These are phyloP conservation scores for Oryza punctata DNA, from an alignment of 176 grass and related monocot genomes.

Conservation along the genomic window DNA sequence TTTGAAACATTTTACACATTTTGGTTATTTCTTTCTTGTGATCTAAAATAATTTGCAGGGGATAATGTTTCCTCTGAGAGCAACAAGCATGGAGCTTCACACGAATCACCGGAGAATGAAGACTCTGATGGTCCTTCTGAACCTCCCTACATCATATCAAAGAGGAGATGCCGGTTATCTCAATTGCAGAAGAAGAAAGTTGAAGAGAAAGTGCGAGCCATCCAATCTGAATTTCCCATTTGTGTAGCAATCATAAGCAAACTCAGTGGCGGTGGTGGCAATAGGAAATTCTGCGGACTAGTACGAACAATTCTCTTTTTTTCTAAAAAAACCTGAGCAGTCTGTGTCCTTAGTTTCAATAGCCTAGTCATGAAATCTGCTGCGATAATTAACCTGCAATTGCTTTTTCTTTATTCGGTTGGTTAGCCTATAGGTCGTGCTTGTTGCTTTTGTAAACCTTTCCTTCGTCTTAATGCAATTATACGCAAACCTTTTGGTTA, in stretches of 20 bases:
- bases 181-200: constrained; percentile 30
- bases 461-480: too few species aligned
- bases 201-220: constrained; percentile 29
- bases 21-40: constrained; percentile 3
- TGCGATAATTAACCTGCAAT: too few species aligned
- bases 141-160: constrained; percentile 4
- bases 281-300: not conserved
- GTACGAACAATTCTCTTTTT: not conserved
- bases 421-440: too few species aligned
- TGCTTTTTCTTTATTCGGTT: too few species aligned
- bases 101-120: not conserved
- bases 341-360: too few species aligned
- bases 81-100: not conserved
- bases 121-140: not conserved
- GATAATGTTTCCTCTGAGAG: not conserved
- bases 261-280: too few species aligned
- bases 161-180: not conserved
- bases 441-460: too few species aligned
- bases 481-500: too few species aligned
- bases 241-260: constrained; percentile 20
- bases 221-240: constrained; percentile 10
- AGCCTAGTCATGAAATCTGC: too few species aligned
- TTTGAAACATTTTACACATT: not conserved
- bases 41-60: not conserved
- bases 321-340: too few species aligned